Evolutionary conservation across 2,329 filamentous ascomycete species (phyloP), one percentile per base, ranked within the genome.

Genomic region (Colletotrichum aenigma): DNA sequence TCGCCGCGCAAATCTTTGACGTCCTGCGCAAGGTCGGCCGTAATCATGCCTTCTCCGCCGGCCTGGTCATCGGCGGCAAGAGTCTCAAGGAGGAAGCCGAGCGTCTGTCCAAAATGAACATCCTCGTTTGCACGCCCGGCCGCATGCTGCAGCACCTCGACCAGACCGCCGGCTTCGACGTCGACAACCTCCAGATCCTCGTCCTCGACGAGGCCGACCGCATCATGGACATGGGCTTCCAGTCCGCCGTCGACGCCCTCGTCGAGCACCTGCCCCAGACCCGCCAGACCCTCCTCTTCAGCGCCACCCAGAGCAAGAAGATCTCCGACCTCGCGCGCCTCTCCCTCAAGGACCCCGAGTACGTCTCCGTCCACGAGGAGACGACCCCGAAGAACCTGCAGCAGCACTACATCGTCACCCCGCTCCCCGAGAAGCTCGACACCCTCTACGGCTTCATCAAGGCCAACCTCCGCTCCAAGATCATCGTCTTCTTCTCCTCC

Each of bases 141-240:
- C 92, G 97, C 43, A 98, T 99, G 90, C 87, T 98, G 79, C 97
- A 99, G 85, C 97, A 99, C 84, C 88, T 99, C 81, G 96, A 98
- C 81, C 96, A 98, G 87, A 98, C 96, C 0, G 95, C 95, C 1
- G 93, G 94, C 21, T 94, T 99, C 82, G 95, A 96, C 78, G 94
- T 96, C 77, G 94, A 97, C 83, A 97, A 98, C 82, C 84, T 99
- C 78, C 95, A 98, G 86, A 94, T 99, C 83, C 87, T 99, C 66
- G 96, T 99, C 0, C 88, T 99, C 72, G 97, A 99, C 81, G 97
- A 99, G 84, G 97, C 97, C 4, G 97, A 99, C 84, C 92, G 97
- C 52, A 98, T 98, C 81, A 93, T 99, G 90, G 97, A 99, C 82
- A 97, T 98, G 95, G 97, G 97, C 7, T 99, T 99, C 83, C 94